Evolutionary conservation across 139 green algal species (phyloP).

Genomic region (Coccomyxa sp.): DNA sequence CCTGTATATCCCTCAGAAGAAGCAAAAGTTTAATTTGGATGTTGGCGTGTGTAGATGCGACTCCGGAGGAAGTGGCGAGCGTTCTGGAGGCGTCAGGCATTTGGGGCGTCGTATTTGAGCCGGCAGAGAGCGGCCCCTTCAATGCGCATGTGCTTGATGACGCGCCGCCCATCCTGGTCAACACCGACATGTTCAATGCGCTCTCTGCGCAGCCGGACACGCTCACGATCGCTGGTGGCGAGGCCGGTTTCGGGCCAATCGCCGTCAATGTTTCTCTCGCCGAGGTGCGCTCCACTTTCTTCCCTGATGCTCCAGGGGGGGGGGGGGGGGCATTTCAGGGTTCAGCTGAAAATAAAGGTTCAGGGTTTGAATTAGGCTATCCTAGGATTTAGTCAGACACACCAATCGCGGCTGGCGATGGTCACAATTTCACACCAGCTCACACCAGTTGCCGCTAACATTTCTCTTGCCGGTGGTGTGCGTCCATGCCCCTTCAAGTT

Average conservation of each 20-base stretch:
- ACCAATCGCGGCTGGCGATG: too few relatives aligned
- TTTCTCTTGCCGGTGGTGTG: too few relatives aligned
- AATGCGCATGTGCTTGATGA: constrained; percentile 29
- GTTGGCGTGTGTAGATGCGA: constrained; percentile 16
- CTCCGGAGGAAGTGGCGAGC: constrained; percentile 37
- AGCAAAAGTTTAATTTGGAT: too few relatives aligned
- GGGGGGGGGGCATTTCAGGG: too few relatives aligned
- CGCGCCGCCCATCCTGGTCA: constrained; percentile 55
- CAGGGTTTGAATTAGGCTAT: too few relatives aligned
- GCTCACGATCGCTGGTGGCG: background rate
- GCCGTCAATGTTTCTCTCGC: constrained; percentile 8
- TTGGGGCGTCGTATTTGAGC: constrained; percentile 12
- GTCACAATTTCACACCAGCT: too few relatives aligned
- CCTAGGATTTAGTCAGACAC: too few relatives aligned
- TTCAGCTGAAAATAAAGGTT: too few relatives aligned
- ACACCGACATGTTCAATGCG: constrained; percentile 24
- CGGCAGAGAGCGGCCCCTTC: constrained; percentile 22
- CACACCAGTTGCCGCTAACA: too few relatives aligned
- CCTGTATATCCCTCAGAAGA: too few relatives aligned
- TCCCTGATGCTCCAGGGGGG: too few relatives aligned
- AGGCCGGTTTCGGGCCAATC: constrained; percentile 6
- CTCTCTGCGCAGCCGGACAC: background rate
- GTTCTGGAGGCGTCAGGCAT: constrained; percentile 27
- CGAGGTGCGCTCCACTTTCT: background rate
- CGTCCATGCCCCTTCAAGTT: too few relatives aligned